Base-by-base conservation (phyloP, 805 yeast genomes). In the Ogataea pini region DNA sequence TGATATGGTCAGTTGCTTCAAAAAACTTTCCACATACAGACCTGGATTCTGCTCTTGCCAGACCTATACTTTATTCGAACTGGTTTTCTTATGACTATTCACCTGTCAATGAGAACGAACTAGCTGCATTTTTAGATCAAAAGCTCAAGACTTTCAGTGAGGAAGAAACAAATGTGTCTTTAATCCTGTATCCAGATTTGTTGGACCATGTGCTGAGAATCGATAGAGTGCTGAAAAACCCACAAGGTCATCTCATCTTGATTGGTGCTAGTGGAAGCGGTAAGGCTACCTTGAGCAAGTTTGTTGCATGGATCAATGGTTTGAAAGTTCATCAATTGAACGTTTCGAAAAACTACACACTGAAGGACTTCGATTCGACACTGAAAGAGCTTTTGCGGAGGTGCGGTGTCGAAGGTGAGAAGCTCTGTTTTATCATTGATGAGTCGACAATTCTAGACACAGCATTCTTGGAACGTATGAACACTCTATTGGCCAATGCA, bases 291-390 rank as follows among this genome's bases (percentile, higher is more conserved):
- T 59, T 90, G 46, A 73, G 86, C 0, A 78, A 82, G 52, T 92
- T 92, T 73, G 96, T 88, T 4, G 82, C 96, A 0, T 92, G 98
- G 98, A 79, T 90, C 69, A 86, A 87, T 62, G 97, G 96, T 0
- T 61, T 88, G 16, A 76, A 72, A 22, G 73, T 82, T 0, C 68
- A 75, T 16, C 87, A 83, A 51, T 72, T 92, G 29, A 70, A 69
- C 32, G 85, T 86, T 0, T 74, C 76, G 20, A 64, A 78, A 7
- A 71, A 69, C 7, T 91, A 80, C 58, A 65, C 76, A 0, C 69
- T 86, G 14, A 56, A 55, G 0, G 86, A 89, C 43, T 91, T 92
- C 65, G 96, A 89, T 50, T 59, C 65, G 0, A 79, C 82, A 3
- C 62, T 92, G 47, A 75, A 86, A 47, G 69, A 67, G 0, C 62